Evolutionary conservation across 805 yeast species (phyloP).

Genomic region (Torulaspora microellipsoides): DNA sequence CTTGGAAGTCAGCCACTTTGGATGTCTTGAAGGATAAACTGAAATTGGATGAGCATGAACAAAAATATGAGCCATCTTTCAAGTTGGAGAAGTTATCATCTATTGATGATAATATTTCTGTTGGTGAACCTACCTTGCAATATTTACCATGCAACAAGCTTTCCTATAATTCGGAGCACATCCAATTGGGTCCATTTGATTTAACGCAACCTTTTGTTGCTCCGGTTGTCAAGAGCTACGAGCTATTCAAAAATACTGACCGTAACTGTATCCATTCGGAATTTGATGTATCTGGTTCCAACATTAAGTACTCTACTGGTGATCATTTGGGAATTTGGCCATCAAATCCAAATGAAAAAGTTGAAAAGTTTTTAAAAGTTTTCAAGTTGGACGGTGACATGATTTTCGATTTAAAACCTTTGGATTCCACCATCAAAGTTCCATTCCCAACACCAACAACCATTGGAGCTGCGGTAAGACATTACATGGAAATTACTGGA

Average conservation of each 20-base stretch:
- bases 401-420: constrained; percentile 59
- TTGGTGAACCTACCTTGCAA: constrained; percentile 78
- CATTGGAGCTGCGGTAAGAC: constrained; percentile 78
- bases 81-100: constrained; percentile 39
- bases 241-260: constrained; percentile 58
- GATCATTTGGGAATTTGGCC: constrained; percentile 97
- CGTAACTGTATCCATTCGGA: constrained; percentile 90
- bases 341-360: constrained; percentile 74
- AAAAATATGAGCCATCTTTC: constrained; percentile 68
- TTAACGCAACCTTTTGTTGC: constrained; percentile 81
- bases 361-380: constrained; percentile 57
- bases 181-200: constrained; percentile 68
- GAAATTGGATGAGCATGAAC: constrained; percentile 73
- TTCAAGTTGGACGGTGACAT: constrained; percentile 53
- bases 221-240: constrained; percentile 53
- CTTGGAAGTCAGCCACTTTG: constrained; percentile 84
- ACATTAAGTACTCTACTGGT: constrained; percentile 85
- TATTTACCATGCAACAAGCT: constrained; percentile 41
- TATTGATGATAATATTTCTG: constrained; percentile 43
- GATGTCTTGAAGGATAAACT: constrained; percentile 59
- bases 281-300: constrained; percentile 71
- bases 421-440: constrained; percentile 61
- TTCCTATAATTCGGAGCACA: constrained; percentile 35
- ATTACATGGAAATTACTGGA: constrained; percentile 87
- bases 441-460: constrained; percentile 82